Percentiles rank a stretch among this genome's conserved stretches.
phyloP scores from a whole-genome alignment of 73 alveolate genomes.

The Uronychia binucleata region DNA sequence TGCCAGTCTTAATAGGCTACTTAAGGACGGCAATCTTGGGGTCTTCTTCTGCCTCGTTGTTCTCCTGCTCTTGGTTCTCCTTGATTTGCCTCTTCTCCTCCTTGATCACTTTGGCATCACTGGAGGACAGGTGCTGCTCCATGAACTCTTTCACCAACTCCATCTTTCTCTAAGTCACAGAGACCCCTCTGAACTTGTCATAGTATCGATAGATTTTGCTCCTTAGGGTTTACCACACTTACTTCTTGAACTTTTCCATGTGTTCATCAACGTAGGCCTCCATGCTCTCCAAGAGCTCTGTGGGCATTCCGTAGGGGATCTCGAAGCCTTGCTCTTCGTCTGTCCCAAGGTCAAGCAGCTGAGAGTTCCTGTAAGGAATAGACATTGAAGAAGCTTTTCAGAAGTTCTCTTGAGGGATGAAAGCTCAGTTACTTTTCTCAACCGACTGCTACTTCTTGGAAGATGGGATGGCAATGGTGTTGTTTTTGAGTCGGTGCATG shows the following conservation, averaged over 20 bases:
- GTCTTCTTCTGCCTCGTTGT: too few relatives aligned
- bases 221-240: too few relatives aligned
- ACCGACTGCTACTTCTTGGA: too few relatives aligned
- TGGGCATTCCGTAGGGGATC: not conserved
- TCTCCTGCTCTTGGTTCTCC: not conserved
- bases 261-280: not conserved
- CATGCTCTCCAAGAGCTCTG: not conserved
- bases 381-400: too few relatives aligned
- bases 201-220: not conserved
- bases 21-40: too few relatives aligned
- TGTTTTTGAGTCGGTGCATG: too few relatives aligned
- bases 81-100: not conserved
- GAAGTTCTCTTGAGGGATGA: too few relatives aligned
- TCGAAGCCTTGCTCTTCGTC: conserved; percentile 7
- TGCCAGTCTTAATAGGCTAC: too few relatives aligned
- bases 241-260: not conserved
- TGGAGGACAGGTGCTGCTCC: not conserved
- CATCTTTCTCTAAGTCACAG: not conserved
- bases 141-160: not conserved
- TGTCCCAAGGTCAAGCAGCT: too few relatives aligned
- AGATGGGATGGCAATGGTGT: too few relatives aligned
- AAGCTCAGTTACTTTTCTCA: too few relatives aligned
- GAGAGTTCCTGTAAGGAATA: too few relatives aligned
- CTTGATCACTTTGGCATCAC: not conserved
- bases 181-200: not conserved